Base-by-base conservation (phyloP, 257 asterid species). In the Solanum chilense region DNA sequence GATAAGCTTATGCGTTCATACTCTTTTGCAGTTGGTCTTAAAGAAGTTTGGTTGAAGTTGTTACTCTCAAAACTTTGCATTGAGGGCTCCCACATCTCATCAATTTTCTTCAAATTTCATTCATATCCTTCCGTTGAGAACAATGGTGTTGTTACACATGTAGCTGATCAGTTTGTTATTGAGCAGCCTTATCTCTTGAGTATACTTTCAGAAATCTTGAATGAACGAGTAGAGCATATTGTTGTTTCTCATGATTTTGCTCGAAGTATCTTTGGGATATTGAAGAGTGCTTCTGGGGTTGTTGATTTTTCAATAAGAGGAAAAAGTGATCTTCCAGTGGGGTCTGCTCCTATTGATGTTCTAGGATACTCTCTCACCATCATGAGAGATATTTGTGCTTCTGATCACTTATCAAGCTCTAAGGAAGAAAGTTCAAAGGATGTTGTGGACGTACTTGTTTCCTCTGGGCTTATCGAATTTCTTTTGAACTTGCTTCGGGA, bases 351-450 rank as follows among this genome's bases (percentile, higher is more conserved):
- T 73, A 82, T 92, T 78, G 98, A 96, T 89, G 90, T 93, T 84
- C 87, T 95, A 44, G 98, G 97, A 78, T 94, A 93, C 92, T 85
- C 94, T 42, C 85, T 97, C 29, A 90, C 89, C 88, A 92, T 94
- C 88, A 89, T 97, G 91, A 93, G 98, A 92, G 97, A 95, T 84
- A 87, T 92, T 31, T 89, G 93, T 86, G 96, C 98, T 39, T 84
- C 83, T 91, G 93, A 87, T 77, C 85, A 74, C 86, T 86, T 88
- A 75, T 80, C 85, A 47, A 87, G 82, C 13, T 58, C 27, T 60
- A 88, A 87, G 76, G 87, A 77, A 80, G 91, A 83, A 41, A 89
- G 69, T 68, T 47, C 90, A 20, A 85, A 23, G 27, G 93, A 93
- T 90, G 77, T 60, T 31, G 92, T 92, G 64, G 92, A 90, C 85